Conservation (phyloP, 148 eudicot species). For the Limonium bicolor region DNA sequence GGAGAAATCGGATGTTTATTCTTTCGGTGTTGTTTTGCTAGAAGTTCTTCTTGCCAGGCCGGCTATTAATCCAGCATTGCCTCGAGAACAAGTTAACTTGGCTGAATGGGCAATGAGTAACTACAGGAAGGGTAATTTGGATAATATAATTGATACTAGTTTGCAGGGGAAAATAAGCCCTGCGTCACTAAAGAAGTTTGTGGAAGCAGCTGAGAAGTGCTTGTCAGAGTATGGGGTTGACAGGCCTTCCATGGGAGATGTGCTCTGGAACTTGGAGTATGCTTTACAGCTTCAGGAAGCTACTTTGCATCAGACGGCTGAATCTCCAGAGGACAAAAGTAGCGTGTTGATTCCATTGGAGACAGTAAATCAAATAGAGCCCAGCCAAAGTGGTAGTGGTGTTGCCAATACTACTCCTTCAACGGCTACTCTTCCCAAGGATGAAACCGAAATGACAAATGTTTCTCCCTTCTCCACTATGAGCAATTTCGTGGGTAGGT, state of each 20-base stretch:
- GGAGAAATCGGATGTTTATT: slow-evolving; percentile 53
- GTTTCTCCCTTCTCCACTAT: slow-evolving; percentile 30
- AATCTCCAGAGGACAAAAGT: slow-evolving; percentile 24
- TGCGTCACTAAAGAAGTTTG: slow-evolving; percentile 28
- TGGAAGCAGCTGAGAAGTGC: slow-evolving; percentile 60
- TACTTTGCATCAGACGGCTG: slow-evolving; percentile 10
- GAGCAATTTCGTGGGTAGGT: slow-evolving; percentile 38
- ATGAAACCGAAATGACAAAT: slow-evolving; percentile 18
- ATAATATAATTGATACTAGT: slow-evolving; percentile 34
- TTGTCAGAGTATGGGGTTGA: slow-evolving; percentile 49
- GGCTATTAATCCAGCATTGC: slow-evolving; percentile 43
- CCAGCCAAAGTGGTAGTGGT: slow-evolving; percentile 2
- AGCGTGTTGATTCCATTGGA: slow-evolving; percentile 25
- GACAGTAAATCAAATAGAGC: not conserved
- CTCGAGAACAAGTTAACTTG: slow-evolving; percentile 46
- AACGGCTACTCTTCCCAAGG: too few species aligned
- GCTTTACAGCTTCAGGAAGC: slow-evolving; percentile 54
- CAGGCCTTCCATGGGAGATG: slow-evolving; percentile 65
- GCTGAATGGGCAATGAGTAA: slow-evolving; percentile 56
- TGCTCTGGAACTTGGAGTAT: slow-evolving; percentile 53
- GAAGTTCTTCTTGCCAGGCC: slow-evolving; percentile 47
- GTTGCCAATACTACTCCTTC: slow-evolving; percentile 2
- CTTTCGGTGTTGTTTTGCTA: slow-evolving; percentile 49
- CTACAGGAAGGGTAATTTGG: slow-evolving; percentile 30
- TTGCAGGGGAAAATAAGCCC: slow-evolving; percentile 25